Base-by-base conservation (phyloP, 768 basidiomycete species). In the Kwoniella sp. region DNA sequence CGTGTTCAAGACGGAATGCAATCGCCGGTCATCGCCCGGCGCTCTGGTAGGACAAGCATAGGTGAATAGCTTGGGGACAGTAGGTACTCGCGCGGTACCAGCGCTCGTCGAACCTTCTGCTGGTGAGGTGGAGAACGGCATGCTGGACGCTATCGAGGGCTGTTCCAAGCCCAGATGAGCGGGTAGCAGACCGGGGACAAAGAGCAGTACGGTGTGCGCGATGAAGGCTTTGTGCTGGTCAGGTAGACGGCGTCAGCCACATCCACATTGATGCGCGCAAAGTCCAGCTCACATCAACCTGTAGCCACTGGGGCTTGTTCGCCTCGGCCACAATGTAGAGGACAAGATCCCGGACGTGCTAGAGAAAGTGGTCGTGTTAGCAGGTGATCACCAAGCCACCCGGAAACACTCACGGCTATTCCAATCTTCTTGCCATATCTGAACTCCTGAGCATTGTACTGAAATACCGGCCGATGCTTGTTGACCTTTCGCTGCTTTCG, bases 31-130 rank as follows among this genome's bases (percentile, higher is more conserved):
- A 60, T 96, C 93, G 0, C 93, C 95, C 0, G 91, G 92, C 0
- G 92, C 91, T 17, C 86, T 83, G 0, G 91, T 92, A 0, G 92
- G 93, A 58, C 87, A 89, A 12, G 89, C 90, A 76, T 95, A 89
- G 51, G 87, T 88, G 77, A 96, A 99, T 39, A 79, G 63, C 41
- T 70, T 4, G 81, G 88, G 28, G 77, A 85, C 33, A 81, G 81
- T 54, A 83, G 85, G 76, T 81, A 96, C 2, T 29, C 54, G 42
- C 20, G 42, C 37, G 36, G 75, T 65, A 15, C 29, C 45, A 0
- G 77, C 59, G 25, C 83, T 67, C 2, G 40, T 40, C 84, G 83
- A 19, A 6, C 15, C 10, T 84, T 37, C 37, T 19, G 56, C 44
- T 22, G 72, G 76, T 38, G 74, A 69, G 10, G 55, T 62, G 0